Conservation (phyloP, 2,329 filamentous ascomycete genomes). For the Penicillium sp. region DNA sequence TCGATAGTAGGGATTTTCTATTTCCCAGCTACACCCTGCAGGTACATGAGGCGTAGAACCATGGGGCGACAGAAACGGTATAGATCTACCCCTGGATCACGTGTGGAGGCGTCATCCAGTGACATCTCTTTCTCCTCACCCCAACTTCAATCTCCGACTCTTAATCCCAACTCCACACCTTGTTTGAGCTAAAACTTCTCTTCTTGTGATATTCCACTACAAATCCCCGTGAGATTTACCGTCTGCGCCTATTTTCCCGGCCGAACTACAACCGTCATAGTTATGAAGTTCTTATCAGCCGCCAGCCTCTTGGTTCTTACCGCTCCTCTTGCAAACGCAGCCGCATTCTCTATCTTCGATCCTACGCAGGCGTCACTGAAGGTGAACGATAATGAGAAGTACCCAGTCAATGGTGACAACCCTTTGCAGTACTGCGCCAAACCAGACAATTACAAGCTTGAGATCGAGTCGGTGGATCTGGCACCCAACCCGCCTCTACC, state of each 20-base stretch:
- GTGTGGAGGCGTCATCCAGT: slow-evolving; percentile 24
- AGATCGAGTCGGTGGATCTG: slow-evolving; percentile 76
- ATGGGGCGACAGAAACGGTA: not conserved
- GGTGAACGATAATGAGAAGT: slow-evolving; percentile 46
- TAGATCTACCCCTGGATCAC: slow-evolving; percentile 13
- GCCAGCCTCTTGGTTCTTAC: slow-evolving; percentile 44
- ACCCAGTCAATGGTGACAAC: slow-evolving; percentile 77
- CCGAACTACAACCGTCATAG: slow-evolving; percentile 5
- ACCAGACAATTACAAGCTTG: slow-evolving; percentile 67
- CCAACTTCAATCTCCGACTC: slow-evolving; percentile 2
- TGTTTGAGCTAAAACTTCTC: not conserved
- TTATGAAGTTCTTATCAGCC: slow-evolving; percentile 44
- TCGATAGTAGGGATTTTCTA: not conserved
- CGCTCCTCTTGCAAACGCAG: slow-evolving; percentile 46
- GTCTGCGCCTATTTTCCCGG: not conserved
- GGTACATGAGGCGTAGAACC: slow-evolving; percentile 4
- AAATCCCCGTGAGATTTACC: not conserved
- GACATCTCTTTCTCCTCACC: slow-evolving; percentile 14
- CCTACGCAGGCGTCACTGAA: slow-evolving; percentile 51
- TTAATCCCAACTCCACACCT: not conserved
- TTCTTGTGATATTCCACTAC: not conserved
- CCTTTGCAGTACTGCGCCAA: slow-evolving; percentile 77
- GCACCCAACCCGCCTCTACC: slow-evolving; percentile 79
- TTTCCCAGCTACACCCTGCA: slow-evolving; percentile 1
- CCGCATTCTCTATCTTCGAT: slow-evolving; percentile 49